Evolutionary conservation across 139 green algal species (phyloP).

Genomic region (Auxenochlorella pyrenoidosa): DNA sequence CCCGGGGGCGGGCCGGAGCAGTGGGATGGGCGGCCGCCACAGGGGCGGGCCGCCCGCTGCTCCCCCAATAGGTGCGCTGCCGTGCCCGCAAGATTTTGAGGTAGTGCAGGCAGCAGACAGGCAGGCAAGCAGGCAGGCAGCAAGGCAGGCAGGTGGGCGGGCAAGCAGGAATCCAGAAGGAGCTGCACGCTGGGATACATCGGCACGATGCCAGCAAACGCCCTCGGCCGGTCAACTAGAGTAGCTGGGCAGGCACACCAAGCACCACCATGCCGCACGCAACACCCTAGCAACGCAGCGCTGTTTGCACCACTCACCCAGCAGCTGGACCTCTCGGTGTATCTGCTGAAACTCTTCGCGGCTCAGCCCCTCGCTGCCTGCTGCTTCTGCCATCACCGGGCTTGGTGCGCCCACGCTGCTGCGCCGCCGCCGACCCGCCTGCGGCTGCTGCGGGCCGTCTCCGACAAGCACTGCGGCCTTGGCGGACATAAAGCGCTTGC

Average conservation of each 20-base stretch:
- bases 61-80: background rate
- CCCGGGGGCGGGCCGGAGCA: conserved; percentile 14
- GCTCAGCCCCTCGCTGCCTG: conserved; percentile 24
- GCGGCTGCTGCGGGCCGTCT: background rate
- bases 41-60: background rate
- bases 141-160: too few relatives aligned
- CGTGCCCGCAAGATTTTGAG: background rate
- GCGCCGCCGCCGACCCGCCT: background rate
- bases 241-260: background rate
- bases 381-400: background rate
- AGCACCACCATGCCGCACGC: background rate
- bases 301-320: conserved; percentile 59
- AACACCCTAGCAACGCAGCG: background rate
- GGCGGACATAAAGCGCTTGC: conserved; percentile 72
- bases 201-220: too few relatives aligned
- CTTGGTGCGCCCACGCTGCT: background rate
- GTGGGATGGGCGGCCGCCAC: background rate
- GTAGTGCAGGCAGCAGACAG: background rate
- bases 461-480: conserved; percentile 50
- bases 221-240: too few relatives aligned
- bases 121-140: background rate
- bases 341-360: conserved; percentile 61
- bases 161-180: too few relatives aligned
- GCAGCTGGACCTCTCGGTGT: conserved; percentile 64
- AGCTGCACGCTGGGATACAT: too few relatives aligned